These are phyloP conservation scores for Fonsecaea erecta DNA, from an alignment of 2,329 filamentous ascomycete genomes.

Conservation along the genomic window DNA sequence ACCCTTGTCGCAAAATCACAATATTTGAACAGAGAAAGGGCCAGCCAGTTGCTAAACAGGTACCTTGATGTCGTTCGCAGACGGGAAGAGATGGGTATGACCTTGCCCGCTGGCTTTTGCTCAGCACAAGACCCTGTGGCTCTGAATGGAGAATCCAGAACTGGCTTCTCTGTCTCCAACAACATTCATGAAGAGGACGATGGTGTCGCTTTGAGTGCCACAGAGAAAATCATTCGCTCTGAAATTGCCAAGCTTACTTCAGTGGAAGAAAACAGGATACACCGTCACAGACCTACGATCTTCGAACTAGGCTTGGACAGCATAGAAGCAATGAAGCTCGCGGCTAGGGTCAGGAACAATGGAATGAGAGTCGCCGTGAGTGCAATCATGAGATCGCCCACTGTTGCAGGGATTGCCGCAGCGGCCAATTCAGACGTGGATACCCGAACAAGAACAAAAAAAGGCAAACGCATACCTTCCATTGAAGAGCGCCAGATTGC, in stretches of 20 bases:
- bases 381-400: conserved; percentile 73
- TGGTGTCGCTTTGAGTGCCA: conserved; percentile 64
- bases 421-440: conserved; percentile 29
- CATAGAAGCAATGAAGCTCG: conserved; percentile 86
- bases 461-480: conserved; percentile 19
- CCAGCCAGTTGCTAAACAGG: conserved; percentile 48
- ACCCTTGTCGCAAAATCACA: conserved; percentile 64
- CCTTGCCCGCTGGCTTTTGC: conserved; percentile 22
- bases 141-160: background rate
- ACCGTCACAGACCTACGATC: conserved; percentile 64
- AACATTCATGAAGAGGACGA: background rate
- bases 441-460: background rate
- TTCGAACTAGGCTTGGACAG: conserved; percentile 88
- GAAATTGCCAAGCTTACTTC: conserved; percentile 69
- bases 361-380: conserved; percentile 71
- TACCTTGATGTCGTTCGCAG: conserved; percentile 42
- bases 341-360: conserved; percentile 68
- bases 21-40: conserved; percentile 44
- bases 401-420: conserved; percentile 64
- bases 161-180: background rate
- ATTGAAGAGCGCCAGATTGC: conserved; percentile 36
- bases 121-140: background rate
- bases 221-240: conserved; percentile 59
- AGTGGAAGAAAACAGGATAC: conserved; percentile 57
- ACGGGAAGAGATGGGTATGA: conserved; percentile 5